phyloP scores from a whole-genome alignment of 148 eudicot genomes.

The Spergularia bocconei region DNA sequence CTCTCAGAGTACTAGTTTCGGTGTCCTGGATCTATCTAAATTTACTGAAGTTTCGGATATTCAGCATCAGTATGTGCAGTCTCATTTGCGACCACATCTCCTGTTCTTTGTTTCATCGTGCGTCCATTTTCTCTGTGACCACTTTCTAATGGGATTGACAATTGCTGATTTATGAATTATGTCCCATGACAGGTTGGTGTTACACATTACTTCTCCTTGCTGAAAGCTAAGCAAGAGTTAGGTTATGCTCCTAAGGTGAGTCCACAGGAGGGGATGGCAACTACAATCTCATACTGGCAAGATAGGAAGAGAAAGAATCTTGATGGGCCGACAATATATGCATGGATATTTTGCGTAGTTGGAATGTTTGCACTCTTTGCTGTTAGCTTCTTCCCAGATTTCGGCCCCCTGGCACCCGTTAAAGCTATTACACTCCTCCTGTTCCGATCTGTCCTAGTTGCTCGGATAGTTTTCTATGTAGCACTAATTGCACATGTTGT shows the following conservation, averaged over 20 bases:
- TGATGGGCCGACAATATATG: conserved; percentile 73
- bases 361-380: conserved; percentile 60
- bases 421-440: conserved; percentile 48
- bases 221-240: conserved; percentile 78
- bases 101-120: not conserved
- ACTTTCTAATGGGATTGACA: not conserved
- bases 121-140: not conserved
- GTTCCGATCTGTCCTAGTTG: conserved; percentile 41
- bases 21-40: not conserved
- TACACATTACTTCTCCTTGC: conserved; percentile 76
- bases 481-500: conserved; percentile 46
- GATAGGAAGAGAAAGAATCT: conserved; percentile 57
- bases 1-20: not conserved
- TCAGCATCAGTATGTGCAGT: not conserved
- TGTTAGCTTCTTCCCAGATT: conserved; percentile 62
- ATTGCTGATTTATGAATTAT: not conserved
- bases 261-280: conserved; percentile 72
- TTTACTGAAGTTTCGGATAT: not conserved
- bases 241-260: conserved; percentile 73
- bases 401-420: conserved; percentile 49
- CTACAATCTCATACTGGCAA: conserved; percentile 70
- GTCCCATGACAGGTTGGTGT: conserved; percentile 62
- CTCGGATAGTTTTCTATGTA: conserved; percentile 34
- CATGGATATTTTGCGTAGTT: conserved; percentile 55
- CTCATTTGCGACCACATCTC: not conserved